phyloP scores from a whole-genome alignment of 306 rosid species.

The peach (Prunus persica) region DNA sequence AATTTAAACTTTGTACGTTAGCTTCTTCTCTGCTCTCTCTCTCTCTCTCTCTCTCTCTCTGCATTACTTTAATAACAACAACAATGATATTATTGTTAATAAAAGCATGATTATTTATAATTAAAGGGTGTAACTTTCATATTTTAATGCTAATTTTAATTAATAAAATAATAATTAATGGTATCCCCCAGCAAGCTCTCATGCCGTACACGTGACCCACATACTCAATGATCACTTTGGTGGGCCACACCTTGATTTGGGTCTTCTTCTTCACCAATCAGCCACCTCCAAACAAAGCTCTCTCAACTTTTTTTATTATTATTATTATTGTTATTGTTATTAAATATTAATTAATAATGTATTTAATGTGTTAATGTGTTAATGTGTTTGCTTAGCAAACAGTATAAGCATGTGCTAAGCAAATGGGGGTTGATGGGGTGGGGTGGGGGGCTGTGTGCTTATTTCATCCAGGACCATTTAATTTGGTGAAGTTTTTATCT shows the following conservation, averaged over 20 bases:
- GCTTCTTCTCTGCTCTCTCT: constrained; percentile 35
- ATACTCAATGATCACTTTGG: constrained; percentile 42
- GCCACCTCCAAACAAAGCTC: constrained; percentile 7
- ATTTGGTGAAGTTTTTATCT: constrained; percentile 24
- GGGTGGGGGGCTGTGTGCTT: not conserved
- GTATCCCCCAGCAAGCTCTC: constrained; percentile 27
- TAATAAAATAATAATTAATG: constrained; percentile 18
- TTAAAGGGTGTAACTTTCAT: constrained; percentile 20
- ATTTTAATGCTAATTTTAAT: not conserved
- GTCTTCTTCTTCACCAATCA: constrained; percentile 34
- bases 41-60: constrained; percentile 15
- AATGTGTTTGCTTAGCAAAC: constrained; percentile 25
- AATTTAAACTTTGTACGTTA: constrained; percentile 27
- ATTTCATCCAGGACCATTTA: constrained; percentile 38
- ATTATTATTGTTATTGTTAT: too few species aligned
- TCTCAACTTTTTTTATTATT: constrained; percentile 12
- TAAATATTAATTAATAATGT: too few species aligned
- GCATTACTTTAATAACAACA: constrained; percentile 36
- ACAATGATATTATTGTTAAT: constrained; percentile 30
- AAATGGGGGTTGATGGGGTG: constrained; percentile 13
- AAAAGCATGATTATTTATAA: constrained; percentile 42
- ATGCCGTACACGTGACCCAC: constrained; percentile 66
- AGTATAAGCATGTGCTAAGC: constrained; percentile 53
- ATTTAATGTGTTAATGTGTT: not conserved
- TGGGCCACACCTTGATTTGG: constrained; percentile 27